These are phyloP conservation scores for Skeletonema grethae DNA, from an alignment of 108 stramenopile genomes.

Conservation along the genomic window DNA sequence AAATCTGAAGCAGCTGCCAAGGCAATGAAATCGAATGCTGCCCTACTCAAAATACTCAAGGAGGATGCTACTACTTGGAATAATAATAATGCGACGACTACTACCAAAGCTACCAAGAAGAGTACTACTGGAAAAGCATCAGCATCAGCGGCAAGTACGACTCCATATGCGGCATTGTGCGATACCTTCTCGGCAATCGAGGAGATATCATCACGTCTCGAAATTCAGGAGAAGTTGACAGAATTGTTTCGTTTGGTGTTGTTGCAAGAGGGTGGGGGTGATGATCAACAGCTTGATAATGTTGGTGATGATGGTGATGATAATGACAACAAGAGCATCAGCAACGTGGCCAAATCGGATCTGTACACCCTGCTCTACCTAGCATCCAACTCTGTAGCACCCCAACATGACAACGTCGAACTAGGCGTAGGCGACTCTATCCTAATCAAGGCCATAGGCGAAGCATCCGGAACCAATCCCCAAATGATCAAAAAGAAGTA, in stretches of 20 bases:
- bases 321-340: neutral
- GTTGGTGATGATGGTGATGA: constrained; percentile 9
- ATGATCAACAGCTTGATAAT: neutral
- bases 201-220: constrained; percentile 74
- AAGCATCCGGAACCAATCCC: constrained; percentile 80
- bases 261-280: constrained; percentile 39
- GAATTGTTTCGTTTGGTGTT: constrained; percentile 69
- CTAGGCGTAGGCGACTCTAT: constrained; percentile 97
- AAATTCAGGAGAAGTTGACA: constrained; percentile 86
- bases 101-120: constrained; percentile 5
- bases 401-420: constrained; percentile 94
- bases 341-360: constrained; percentile 54
- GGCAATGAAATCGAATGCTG: constrained; percentile 43
- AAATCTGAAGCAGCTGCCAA: constrained; percentile 53
- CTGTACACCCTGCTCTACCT: constrained; percentile 87
- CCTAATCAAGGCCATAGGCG: constrained; percentile 92
- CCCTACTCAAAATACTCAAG: constrained; percentile 19
- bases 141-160: constrained; percentile 7
- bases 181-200: constrained; percentile 80
- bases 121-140: neutral
- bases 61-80: constrained; percentile 24
- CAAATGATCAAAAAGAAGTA: constrained; percentile 80
- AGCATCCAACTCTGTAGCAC: constrained; percentile 88
- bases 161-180: constrained; percentile 75
- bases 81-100: neutral